phyloP scores from a whole-genome alignment of 2,329 filamentous ascomycete genomes.

The Blastomyces silverae region DNA sequence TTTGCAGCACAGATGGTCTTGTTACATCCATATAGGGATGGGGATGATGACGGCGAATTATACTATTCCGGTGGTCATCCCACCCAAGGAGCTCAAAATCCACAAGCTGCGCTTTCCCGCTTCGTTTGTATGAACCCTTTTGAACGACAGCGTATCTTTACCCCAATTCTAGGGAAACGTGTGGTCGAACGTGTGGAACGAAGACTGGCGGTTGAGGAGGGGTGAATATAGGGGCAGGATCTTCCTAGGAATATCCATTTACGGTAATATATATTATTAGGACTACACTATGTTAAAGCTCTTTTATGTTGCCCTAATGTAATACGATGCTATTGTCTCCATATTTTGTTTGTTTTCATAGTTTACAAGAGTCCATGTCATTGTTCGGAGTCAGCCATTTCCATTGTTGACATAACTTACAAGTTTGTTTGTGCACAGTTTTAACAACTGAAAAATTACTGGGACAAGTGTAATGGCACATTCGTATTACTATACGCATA shows the following conservation, averaged over 20 bases:
- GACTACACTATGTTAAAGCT: not conserved
- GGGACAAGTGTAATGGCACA: not conserved
- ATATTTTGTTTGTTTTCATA: not conserved
- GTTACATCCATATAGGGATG: constrained; percentile 16
- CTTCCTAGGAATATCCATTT: not conserved
- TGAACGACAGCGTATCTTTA: constrained; percentile 49
- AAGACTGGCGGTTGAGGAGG: constrained; percentile 37
- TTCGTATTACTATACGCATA: not conserved
- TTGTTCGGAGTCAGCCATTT: not conserved
- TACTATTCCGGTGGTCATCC: not conserved
- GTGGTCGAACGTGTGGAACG: constrained; percentile 49
- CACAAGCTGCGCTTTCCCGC: constrained; percentile 43
- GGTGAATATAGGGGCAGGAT: not conserved
- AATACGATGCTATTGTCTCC: not conserved
- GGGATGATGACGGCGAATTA: not conserved
- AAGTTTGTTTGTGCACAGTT: not conserved
- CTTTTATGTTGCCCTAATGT: not conserved
- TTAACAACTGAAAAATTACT: not conserved
- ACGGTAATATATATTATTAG: not conserved
- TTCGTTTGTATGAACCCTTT: constrained; percentile 53
- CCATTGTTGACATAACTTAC: not conserved
- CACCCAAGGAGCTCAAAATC: constrained; percentile 11
- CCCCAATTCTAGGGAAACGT: constrained; percentile 49
- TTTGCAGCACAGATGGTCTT: constrained; percentile 64
- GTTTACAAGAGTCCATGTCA: not conserved